Conservation (phyloP, 352 stramenopile species). For the Phytophthora uliginosa region DNA sequence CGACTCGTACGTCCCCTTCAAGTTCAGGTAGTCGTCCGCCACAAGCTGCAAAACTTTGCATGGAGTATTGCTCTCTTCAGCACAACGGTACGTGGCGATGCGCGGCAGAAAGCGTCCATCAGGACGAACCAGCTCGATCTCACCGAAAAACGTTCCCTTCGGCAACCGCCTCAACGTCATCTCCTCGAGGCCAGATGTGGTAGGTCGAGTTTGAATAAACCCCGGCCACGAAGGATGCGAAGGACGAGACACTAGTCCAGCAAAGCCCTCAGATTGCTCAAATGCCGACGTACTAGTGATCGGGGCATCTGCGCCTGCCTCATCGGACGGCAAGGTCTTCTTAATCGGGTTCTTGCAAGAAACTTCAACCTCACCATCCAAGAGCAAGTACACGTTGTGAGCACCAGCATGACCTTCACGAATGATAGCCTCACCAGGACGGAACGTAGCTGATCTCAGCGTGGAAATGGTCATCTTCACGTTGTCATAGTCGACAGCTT, state of each 20-base stretch:
- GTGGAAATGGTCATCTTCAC: slow-evolving; percentile 89
- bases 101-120: slow-evolving; percentile 75
- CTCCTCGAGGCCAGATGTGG: slow-evolving; percentile 39
- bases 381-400: slow-evolving; percentile 82
- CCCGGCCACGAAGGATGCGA: slow-evolving; percentile 27
- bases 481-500: slow-evolving; percentile 80
- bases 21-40: slow-evolving; percentile 81
- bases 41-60: slow-evolving; percentile 87
- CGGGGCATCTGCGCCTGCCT: slow-evolving; percentile 19
- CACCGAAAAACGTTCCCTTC: slow-evolving; percentile 84
- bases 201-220: slow-evolving; percentile 28
- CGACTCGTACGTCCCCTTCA: slow-evolving; percentile 78
- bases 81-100: slow-evolving; percentile 79
- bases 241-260: slow-evolving; percentile 33
- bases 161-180: slow-evolving; percentile 72
- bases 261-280: slow-evolving; percentile 43
- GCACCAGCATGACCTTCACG: slow-evolving; percentile 71
- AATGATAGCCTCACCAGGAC: slow-evolving; percentile 78
- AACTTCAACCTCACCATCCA: slow-evolving; percentile 85
- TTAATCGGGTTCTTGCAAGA: slow-evolving; percentile 84
- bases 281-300: slow-evolving; percentile 37
- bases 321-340: slow-evolving; percentile 21
- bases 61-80: slow-evolving; percentile 42
- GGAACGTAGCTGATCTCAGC: slow-evolving; percentile 73
- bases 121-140: slow-evolving; percentile 80